phyloP scores from a whole-genome alignment of 805 yeast species.

The Lipomyces sp. region DNA sequence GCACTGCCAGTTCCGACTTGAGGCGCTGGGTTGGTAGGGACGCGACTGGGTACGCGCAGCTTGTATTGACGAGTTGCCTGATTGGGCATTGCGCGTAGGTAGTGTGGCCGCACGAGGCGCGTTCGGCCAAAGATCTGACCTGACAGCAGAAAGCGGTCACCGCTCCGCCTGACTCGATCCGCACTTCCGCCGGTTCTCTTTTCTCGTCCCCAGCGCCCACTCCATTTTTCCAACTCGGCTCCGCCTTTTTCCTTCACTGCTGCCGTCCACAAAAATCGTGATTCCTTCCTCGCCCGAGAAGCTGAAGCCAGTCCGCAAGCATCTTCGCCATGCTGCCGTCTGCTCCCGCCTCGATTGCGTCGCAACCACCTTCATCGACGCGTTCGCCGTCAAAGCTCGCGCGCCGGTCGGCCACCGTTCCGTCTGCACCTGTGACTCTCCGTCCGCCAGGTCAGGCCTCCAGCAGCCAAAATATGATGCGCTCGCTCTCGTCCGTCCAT shows the following conservation, averaged over 20 bases:
- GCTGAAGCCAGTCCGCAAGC: not conserved
- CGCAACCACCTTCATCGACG: not conserved
- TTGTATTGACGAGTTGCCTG: not conserved
- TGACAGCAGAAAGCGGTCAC: no score
- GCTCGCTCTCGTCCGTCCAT: conserved; percentile 36
- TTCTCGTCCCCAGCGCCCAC: not conserved
- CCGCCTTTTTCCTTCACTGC: not conserved
- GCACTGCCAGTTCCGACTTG: no score
- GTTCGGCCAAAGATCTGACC: not conserved
- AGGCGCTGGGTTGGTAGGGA: no score
- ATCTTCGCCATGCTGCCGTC: conserved; percentile 10
- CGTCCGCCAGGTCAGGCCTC: conserved; percentile 21
- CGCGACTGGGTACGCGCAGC: no score
- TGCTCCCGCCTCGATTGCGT: conserved; percentile 2
- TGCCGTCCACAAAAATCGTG: not conserved
- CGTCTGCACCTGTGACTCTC: conserved; percentile 19
- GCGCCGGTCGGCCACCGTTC: conserved; percentile 21
- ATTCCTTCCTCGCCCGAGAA: not conserved
- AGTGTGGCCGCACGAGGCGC: no score
- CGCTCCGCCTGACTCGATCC: not conserved
- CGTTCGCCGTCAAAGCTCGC: conserved; percentile 32
- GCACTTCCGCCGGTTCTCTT: not conserved
- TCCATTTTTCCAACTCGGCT: not conserved
- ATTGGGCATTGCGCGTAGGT: not conserved
- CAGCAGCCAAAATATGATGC: conserved; percentile 29